Conservation (phyloP, 2,329 filamentous ascomycete genomes). For the Fragosphaeria purpurea region DNA sequence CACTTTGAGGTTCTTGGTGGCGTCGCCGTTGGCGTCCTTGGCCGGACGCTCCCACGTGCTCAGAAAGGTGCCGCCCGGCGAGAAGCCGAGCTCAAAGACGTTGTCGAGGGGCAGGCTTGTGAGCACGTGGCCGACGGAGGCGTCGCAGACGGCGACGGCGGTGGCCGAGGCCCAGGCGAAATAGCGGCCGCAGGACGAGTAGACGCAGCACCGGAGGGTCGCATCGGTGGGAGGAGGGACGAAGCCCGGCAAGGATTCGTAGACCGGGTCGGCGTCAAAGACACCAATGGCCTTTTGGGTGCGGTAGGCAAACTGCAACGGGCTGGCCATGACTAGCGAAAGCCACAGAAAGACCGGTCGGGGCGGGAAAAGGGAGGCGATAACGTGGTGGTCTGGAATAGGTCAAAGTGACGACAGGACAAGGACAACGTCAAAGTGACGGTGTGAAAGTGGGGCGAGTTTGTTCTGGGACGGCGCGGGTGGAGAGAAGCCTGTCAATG, state of each 20-base stretch:
- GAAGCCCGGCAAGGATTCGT: slow-evolving; percentile 77
- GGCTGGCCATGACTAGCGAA: slow-evolving; percentile 88
- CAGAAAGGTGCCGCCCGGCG: slow-evolving; percentile 80
- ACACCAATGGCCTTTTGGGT: slow-evolving; percentile 94
- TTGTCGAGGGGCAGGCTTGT: slow-evolving; percentile 68
- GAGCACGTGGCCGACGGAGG: slow-evolving; percentile 63
- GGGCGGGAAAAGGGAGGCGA: not conserved
- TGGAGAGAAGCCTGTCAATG: no score
- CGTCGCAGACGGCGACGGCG: slow-evolving; percentile 75
- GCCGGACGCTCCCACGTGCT: slow-evolving; percentile 92
- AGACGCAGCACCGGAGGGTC: slow-evolving; percentile 87
- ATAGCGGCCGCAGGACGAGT: slow-evolving; percentile 92
- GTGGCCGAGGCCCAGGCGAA: slow-evolving; percentile 91
- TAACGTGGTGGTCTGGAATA: no score
- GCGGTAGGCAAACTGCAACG: slow-evolving; percentile 93
- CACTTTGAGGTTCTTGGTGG: slow-evolving; percentile 92
- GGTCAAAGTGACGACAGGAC: no score
- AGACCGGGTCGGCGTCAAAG: slow-evolving; percentile 82
- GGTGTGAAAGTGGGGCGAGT: no score
- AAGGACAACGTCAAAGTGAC: no score
- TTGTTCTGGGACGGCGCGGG: no score
- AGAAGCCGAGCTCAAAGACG: slow-evolving; percentile 92
- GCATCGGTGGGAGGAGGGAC: slow-evolving; percentile 63
- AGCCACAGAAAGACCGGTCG: slow-evolving; percentile 53
- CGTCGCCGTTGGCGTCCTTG: slow-evolving; percentile 90